Evolutionary conservation across 2,329 filamentous ascomycete genomes (phyloP).

Genomic region (Nannizzia gypsea): DNA sequence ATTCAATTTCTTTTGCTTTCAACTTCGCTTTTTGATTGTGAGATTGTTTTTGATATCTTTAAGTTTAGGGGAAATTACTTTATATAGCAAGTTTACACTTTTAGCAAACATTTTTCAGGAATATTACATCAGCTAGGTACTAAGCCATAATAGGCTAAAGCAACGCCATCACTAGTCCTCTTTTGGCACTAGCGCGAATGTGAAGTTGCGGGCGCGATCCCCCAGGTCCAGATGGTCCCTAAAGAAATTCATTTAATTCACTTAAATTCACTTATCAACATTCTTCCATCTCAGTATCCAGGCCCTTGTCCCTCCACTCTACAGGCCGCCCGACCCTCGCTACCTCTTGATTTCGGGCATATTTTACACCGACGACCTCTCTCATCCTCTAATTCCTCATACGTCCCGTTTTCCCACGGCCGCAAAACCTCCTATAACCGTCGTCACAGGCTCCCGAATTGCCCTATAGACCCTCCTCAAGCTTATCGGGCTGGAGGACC

Average conservation of each 20-base stretch:
- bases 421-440: not conserved
- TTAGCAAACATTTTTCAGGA: not conserved
- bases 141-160: not conserved
- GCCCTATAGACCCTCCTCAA: not conserved
- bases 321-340: not conserved
- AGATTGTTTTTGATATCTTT: not conserved
- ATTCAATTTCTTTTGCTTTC: not conserved
- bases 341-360: not conserved
- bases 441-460: not conserved
- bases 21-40: not conserved
- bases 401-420: not conserved
- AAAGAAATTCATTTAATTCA: not conserved
- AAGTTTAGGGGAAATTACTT: not conserved
- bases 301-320: not conserved
- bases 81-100: not conserved
- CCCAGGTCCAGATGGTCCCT: constrained; percentile 5
- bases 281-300: not conserved
- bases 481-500: not conserved
- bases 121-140: not conserved
- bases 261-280: constrained; percentile 3
- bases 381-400: not conserved
- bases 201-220: constrained; percentile 6
- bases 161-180: not conserved
- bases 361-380: not conserved
- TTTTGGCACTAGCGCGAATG: not conserved